phyloP scores from a whole-genome alignment of 2,329 filamentous ascomycete genomes.

The Aspergillus sp. region DNA sequence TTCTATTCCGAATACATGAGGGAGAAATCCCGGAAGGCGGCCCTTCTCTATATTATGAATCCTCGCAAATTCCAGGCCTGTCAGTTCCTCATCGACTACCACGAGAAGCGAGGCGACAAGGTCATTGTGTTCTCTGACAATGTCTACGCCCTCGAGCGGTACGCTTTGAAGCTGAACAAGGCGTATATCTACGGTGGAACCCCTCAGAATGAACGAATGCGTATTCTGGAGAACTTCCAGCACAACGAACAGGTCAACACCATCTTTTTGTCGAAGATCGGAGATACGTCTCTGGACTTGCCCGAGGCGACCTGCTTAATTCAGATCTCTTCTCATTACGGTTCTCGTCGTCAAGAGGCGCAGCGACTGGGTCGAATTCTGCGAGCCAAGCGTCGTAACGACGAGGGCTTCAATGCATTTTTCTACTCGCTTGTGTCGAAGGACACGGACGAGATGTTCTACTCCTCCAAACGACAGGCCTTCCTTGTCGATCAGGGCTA shows the following conservation, averaged over 20 bases:
- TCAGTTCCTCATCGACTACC: conserved; percentile 97
- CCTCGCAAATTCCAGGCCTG: conserved; percentile 95
- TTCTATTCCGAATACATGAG: conserved; percentile 93
- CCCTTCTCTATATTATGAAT: conserved; percentile 91
- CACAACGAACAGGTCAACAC: conserved; percentile 88
- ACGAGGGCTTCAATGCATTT: conserved; percentile 98
- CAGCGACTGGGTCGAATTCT: conserved; percentile 91
- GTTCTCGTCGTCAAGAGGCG: conserved; percentile 93
- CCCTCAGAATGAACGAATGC: conserved; percentile 77
- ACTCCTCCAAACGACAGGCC: conserved; percentile 92
- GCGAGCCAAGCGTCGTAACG: conserved; percentile 90
- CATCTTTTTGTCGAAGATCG: conserved; percentile 94
- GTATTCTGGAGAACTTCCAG: conserved; percentile 91
- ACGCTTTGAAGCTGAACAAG: conserved; percentile 80
- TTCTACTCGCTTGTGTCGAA: conserved; percentile 98
- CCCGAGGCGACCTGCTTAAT: conserved; percentile 96
- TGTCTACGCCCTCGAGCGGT: conserved; percentile 84
- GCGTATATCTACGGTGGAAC: conserved; percentile 91
- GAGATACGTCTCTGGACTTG: conserved; percentile 94
- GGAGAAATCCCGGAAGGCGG: conserved; percentile 64
- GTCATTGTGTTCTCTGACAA: conserved; percentile 99
- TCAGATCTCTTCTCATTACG: conserved; percentile 96
- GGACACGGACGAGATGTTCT: conserved; percentile 97
- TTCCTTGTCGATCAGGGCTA: conserved; percentile 98
- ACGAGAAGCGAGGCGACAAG: conserved; percentile 92